phyloP scores from a whole-genome alignment of 164 flowering plant species.

The grape (Vitis vinifera) region DNA sequence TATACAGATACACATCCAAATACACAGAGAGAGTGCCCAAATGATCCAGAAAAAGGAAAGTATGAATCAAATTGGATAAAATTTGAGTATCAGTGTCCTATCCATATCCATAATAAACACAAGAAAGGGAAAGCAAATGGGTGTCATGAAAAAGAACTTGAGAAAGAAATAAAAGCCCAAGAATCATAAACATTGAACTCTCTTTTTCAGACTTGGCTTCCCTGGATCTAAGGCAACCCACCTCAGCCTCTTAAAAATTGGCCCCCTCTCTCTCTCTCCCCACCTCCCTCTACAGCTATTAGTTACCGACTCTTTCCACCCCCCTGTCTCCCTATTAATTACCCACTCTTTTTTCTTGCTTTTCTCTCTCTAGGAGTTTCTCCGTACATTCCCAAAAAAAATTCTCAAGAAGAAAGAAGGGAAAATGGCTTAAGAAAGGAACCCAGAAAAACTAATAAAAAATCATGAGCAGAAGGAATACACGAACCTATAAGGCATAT shows the following conservation, averaged over 20 bases:
- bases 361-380: no score
- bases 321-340: neutral
- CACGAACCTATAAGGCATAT: no score
- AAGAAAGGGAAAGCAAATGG: neutral
- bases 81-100: neutral
- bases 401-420: no score
- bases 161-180: slow-evolving; percentile 8
- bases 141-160: neutral
- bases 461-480: no score
- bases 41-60: no score
- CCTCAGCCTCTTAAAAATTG: slow-evolving; percentile 13
- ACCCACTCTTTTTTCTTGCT: no score
- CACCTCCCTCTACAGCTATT: neutral
- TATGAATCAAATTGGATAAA: neutral
- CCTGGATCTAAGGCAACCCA: slow-evolving; percentile 20
- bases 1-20: no score
- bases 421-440: no score
- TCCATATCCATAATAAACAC: neutral
- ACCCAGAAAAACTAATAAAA: no score
- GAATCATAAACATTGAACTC: neutral
- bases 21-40: no score
- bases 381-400: no score
- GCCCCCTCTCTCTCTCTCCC: neutral
- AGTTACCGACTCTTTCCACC: slow-evolving; percentile 1
- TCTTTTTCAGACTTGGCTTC: slow-evolving; percentile 6